Conservation (phyloP, 23 red algal species). For the Gracilariopsis chorda region DNA sequence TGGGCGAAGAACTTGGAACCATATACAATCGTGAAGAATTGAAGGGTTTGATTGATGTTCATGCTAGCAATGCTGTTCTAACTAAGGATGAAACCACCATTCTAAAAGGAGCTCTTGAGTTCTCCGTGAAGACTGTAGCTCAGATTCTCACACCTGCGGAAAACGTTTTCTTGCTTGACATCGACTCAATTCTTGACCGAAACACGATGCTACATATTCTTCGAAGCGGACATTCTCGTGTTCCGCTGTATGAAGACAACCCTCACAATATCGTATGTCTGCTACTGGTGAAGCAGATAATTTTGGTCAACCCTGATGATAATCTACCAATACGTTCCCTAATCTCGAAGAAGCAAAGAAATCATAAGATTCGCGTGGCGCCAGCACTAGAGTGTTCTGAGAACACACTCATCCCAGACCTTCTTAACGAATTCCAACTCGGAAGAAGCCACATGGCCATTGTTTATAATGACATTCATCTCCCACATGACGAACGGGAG, state of each 20-base stretch:
- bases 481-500: conserved; percentile 44
- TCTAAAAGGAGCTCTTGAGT: conserved; percentile 84
- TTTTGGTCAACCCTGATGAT: conserved; percentile 93
- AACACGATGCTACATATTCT: conserved; percentile 84
- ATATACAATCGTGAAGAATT: conserved; percentile 81
- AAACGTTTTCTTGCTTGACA: conserved; percentile 90
- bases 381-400: conserved; percentile 52
- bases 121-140: conserved; percentile 84
- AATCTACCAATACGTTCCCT: conserved; percentile 82
- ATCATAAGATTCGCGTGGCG: conserved; percentile 71
- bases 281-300: conserved; percentile 83
- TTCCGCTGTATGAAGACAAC: conserved; percentile 82
- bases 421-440: conserved; percentile 92
- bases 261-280: conserved; percentile 85
- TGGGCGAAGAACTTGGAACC: conserved; percentile 84
- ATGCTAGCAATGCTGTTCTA: conserved; percentile 60
- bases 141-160: conserved; percentile 80
- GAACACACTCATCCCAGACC: conserved; percentile 52
- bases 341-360: conserved; percentile 69
- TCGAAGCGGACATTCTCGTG: conserved; percentile 82
- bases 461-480: conserved; percentile 71
- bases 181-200: conserved; percentile 71
- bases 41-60: conserved; percentile 86
- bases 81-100: conserved; percentile 89
- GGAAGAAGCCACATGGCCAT: conserved; percentile 95